A percentile compares a stretch with the other conserved stretches of the same genome.
phyloP scores from a whole-genome alignment of 805 yeast species.

The Metschnikowia dekortorum region DNA sequence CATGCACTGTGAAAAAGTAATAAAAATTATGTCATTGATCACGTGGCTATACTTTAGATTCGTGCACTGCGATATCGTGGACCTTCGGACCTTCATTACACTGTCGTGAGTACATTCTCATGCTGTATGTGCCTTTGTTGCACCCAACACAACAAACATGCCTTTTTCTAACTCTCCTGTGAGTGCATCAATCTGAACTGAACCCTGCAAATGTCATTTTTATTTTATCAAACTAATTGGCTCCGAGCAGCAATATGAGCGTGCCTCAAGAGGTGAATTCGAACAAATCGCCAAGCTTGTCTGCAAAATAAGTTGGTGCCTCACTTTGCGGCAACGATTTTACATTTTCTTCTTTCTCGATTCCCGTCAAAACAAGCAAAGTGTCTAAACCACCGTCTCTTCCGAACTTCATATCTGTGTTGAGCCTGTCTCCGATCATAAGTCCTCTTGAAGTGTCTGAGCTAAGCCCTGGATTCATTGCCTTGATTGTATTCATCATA shows the following conservation, averaged over 20 bases:
- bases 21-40: constrained; percentile 3
- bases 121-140: neutral
- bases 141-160: neutral
- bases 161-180: neutral
- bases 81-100: neutral
- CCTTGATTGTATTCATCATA: constrained; percentile 87
- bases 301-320: constrained; percentile 68
- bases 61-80: neutral
- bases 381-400: constrained; percentile 83
- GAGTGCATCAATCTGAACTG: neutral
- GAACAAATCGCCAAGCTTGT: constrained; percentile 71
- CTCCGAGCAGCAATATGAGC: constrained; percentile 38
- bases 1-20: constrained; percentile 2
- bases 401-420: constrained; percentile 94
- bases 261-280: constrained; percentile 35
- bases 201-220: neutral
- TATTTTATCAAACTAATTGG: neutral
- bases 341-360: constrained; percentile 70
- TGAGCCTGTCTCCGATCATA: constrained; percentile 94
- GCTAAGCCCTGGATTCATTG: constrained; percentile 45
- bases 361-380: constrained; percentile 84
- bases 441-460: constrained; percentile 59
- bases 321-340: constrained; percentile 30
- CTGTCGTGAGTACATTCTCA: neutral
- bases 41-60: neutral